Conservation (phyloP, 2,329 filamentous ascomycete species). For the Claviceps monticola region DNA sequence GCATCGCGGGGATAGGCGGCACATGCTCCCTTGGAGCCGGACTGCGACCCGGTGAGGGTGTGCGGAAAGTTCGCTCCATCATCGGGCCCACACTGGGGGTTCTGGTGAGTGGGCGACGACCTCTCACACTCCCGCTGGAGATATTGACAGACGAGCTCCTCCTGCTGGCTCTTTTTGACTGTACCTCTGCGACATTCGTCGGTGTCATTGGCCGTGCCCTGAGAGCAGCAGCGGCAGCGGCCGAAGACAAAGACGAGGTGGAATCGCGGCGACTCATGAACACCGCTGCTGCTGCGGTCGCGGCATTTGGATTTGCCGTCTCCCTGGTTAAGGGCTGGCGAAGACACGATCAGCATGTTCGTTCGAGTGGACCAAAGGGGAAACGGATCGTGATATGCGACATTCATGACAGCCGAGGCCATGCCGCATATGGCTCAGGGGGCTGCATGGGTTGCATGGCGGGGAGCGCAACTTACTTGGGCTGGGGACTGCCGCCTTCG, state of each 20-base stretch:
- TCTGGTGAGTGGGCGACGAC: conserved; percentile 39
- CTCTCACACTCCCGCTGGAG: conserved; percentile 33
- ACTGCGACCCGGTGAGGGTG: conserved; percentile 47
- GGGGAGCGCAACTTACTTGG: conserved; percentile 26
- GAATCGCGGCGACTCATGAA: conserved; percentile 52
- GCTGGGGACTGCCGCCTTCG: conserved; percentile 34
- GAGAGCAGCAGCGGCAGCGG: conserved; percentile 76
- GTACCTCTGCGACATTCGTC: conserved; percentile 65
- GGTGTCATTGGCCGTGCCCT: conserved; percentile 65
- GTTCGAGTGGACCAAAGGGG: too few species aligned
- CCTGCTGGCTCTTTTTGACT: conserved; percentile 73
- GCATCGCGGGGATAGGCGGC: conserved; percentile 66
- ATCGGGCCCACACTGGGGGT: conserved; percentile 66
- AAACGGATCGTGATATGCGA: background rate
- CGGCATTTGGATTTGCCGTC: conserved; percentile 57
- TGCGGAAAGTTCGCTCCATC: conserved; percentile 78
- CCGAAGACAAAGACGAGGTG: conserved; percentile 60
- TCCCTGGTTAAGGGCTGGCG: conserved; percentile 47
- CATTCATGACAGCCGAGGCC: background rate
- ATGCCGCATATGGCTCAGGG: background rate
- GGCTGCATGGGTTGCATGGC: background rate
- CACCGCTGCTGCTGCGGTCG: conserved; percentile 68
- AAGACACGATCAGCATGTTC: background rate
- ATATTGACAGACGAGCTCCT: conserved; percentile 62
- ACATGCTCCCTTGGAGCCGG: conserved; percentile 27